phyloP scores from a whole-genome alignment of 805 yeast species.

The Pichia californica region DNA sequence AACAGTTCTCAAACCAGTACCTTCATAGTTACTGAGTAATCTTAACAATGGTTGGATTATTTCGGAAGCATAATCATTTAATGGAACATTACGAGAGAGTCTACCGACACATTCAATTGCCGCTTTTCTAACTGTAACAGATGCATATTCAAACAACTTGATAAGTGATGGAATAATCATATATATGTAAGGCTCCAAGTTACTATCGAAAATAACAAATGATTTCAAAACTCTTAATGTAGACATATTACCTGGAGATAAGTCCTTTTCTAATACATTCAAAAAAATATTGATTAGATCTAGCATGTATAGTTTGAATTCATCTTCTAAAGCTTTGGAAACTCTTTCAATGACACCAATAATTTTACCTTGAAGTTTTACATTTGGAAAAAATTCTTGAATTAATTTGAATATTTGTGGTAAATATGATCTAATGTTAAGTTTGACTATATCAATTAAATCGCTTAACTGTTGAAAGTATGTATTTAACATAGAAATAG shows the following conservation, averaged over 20 bases:
- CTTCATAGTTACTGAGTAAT: slow-evolving; percentile 37
- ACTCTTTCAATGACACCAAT: slow-evolving; percentile 77
- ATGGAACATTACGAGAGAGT: slow-evolving; percentile 60
- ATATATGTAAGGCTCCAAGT: slow-evolving; percentile 83
- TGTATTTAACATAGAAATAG: slow-evolving; percentile 73
- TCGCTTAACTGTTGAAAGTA: slow-evolving; percentile 85
- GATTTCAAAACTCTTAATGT: slow-evolving; percentile 73
- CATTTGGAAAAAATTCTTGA: slow-evolving; percentile 62
- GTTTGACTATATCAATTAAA: slow-evolving; percentile 74
- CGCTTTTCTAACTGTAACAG: slow-evolving; percentile 55
- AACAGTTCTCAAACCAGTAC: slow-evolving; percentile 54
- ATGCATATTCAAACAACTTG: slow-evolving; percentile 66
- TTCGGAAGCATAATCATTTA: slow-evolving; percentile 85
- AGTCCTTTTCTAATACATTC: slow-evolving; percentile 69
- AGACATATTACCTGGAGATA: slow-evolving; percentile 51
- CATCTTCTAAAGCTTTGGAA: slow-evolving; percentile 83
- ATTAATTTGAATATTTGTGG: slow-evolving; percentile 69
- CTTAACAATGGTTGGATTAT: slow-evolving; percentile 82
- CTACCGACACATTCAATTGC: slow-evolving; percentile 83
- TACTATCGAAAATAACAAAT: slow-evolving; percentile 79
- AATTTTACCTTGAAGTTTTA: slow-evolving; percentile 67
- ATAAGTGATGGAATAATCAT: slow-evolving; percentile 83
- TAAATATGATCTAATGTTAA: slow-evolving; percentile 81
- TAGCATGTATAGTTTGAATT: slow-evolving; percentile 79
- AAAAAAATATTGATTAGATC: slow-evolving; percentile 70